A percentile compares a stretch with the other conserved stretches of the same genome.
Conservation (phyloP, 208 protist genomes). For the Wallacemonas sp. region DNA sequence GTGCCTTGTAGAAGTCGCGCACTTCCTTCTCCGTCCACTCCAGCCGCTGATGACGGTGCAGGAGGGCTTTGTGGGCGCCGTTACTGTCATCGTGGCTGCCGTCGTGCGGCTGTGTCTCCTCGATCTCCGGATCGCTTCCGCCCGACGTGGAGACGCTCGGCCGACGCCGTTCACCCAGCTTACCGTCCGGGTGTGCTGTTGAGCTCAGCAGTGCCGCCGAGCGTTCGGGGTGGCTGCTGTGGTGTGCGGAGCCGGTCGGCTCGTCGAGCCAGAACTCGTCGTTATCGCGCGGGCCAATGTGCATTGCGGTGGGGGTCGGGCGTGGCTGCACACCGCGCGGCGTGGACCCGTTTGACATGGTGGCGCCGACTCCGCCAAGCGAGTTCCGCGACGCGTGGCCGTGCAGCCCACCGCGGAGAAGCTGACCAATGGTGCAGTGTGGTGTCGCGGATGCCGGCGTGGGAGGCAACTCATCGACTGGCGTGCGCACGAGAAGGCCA, state of each 20-base stretch:
- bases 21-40: constrained; percentile 84
- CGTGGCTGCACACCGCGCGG: background rate
- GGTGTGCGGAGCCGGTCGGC: constrained; percentile 2
- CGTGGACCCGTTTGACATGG: background rate
- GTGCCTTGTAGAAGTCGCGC: constrained; percentile 71
- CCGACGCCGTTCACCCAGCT: background rate
- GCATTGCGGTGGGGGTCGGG: background rate
- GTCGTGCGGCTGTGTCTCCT: background rate
- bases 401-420: constrained; percentile 37
- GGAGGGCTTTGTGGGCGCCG: background rate
- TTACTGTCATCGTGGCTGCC: background rate
- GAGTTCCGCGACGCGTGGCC: background rate
- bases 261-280: constrained; percentile 1
- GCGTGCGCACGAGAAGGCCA: constrained; percentile 45
- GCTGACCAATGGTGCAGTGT: constrained; percentile 61
- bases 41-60: constrained; percentile 27
- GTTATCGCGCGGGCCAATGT: background rate
- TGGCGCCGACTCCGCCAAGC: constrained; percentile 4
- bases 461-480: constrained; percentile 78
- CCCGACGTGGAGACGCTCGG: background rate
- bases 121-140: background rate
- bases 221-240: background rate
- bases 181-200: background rate
- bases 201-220: background rate
- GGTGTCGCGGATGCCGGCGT: constrained; percentile 44